phyloP scores from a whole-genome alignment of 768 basidiomycete genomes.

The Tylopilus plumbeoviolaceoides region DNA sequence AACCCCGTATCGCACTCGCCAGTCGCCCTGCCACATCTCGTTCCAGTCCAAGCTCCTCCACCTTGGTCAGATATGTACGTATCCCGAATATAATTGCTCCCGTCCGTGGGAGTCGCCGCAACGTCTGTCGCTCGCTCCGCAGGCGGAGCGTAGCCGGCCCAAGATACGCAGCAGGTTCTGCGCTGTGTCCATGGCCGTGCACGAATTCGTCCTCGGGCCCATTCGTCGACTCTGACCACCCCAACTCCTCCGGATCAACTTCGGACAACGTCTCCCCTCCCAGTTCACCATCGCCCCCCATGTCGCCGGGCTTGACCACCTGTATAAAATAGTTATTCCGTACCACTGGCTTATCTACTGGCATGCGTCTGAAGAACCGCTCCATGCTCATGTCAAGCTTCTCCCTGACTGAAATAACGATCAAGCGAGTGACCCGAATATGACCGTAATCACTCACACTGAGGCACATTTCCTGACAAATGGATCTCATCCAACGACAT shows the following conservation, averaged over 20 bases:
- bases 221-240: constrained; percentile 54
- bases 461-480: constrained; percentile 63
- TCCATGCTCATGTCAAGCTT: constrained; percentile 38
- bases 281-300: background rate
- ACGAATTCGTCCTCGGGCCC: constrained; percentile 49
- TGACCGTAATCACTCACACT: constrained; percentile 43
- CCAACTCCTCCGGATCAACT: constrained; percentile 61
- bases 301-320: constrained; percentile 31
- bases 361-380: constrained; percentile 65
- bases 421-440: background rate
- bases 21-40: constrained; percentile 57
- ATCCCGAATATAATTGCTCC: constrained; percentile 41
- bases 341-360: constrained; percentile 63
- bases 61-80: constrained; percentile 56
- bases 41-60: constrained; percentile 38
- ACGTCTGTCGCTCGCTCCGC: constrained; percentile 62
- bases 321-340: constrained; percentile 64
- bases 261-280: background rate
- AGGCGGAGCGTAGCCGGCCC: constrained; percentile 47
- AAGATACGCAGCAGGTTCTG: constrained; percentile 15
- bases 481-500: constrained; percentile 71
- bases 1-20: constrained; percentile 59
- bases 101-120: constrained; percentile 57
- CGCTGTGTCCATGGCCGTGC: constrained; percentile 28
- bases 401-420: constrained; percentile 44